Base-by-base conservation (phyloP, 768 basidiomycete species). In the Tricholoma sp. region DNA sequence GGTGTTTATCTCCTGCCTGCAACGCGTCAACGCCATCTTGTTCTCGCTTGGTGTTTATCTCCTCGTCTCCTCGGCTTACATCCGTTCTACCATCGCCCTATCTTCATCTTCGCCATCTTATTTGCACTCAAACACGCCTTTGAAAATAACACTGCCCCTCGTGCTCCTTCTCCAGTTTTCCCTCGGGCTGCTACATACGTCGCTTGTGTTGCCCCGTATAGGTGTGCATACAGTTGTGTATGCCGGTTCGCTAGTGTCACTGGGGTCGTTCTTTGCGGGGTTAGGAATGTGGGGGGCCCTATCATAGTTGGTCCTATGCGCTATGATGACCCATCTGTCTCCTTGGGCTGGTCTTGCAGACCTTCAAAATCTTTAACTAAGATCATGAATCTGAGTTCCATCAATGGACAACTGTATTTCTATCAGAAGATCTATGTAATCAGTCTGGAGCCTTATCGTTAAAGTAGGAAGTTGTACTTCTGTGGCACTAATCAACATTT, bases 161-260 rank as follows among this genome's bases (percentile, higher is more conserved):
- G 68, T 82, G 29, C 59, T 81, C 29, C 31, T 74, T 6, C 65
- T 85, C 12, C 85, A 89, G 52, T 72, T 77, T 8, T 62, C 76
- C 31, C 78, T 92, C 18, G 72, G 81, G 3, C 70, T 87, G 15
- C 74, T 91, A 53, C 86, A 91, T 60, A 83, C 87, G 0, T 82
- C 88, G 1, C 69, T 77, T 52, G 71, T 90, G 29, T 76, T 93
- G 11, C 87, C 89, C 0, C 77, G 80, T 39, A 79, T 92, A 28
- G 91, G 91, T 6, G 79, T 91, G 29, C 91, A 89, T 51, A 83
- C 82, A 0, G 86, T 85, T 32, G 89, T 88, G 24, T 94, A 91
- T 68, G 74, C 85, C 9, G 83, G 81, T 18, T 74, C 84, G 45
- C 67, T 93, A 31, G 77, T 88, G 4, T 83, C 84, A 0, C 70